Base-by-base conservation (phyloP, 2,329 filamentous ascomycete genomes). In the Magnaporthiopsis incrustans region DNA sequence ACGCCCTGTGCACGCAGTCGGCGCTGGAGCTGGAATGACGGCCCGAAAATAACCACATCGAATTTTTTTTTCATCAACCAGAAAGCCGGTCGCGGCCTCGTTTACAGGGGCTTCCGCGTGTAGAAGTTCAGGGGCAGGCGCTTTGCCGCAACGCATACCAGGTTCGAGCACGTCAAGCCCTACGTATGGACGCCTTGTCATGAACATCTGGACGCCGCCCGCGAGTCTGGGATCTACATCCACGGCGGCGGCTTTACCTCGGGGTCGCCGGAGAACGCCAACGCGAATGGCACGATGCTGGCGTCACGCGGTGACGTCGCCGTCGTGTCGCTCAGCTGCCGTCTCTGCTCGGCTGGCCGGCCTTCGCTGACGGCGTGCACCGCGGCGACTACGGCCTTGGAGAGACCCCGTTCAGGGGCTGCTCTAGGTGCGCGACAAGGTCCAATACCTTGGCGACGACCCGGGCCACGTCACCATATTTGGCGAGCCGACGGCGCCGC, bases 291-390 rank as follows among this genome's bases (percentile, higher is more conserved):
- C n/a, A 77, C 76, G 2, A 78, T 77, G 66, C 70, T 80, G 38
- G 77, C 77, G 3, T 77, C 78, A 22, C 71, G 78, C 18, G 79
- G 79, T 15, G 78, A 81, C 65, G 75, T 79, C 10, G 78, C 80
- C 0, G 71, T 76, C 3, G 75, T 80, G 0, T 73, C 75, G 3
- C 72, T 79, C 60, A 79, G 79, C 66, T 80, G 80, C 68, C 70
- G 72, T 50, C 67, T 74, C 7, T 69, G 71, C n/a, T 69, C 68
- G 25, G 69, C 1, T 73, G 73, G 63, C 59, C 73, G 44, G 70
- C 69, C 32, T 66, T 73, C 44, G 67, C 71, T 60, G 72, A 77
- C 66, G 73, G 74, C 18, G 69, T 75, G 5, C 68, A 76, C 60
- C 74, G 73, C 7, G 77, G 77, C 62, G 79, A 80, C 67, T 78